Evolutionary conservation across 495 filamentous ascomycete species (phyloP).

Genomic region (Penicillium cataractarum): DNA sequence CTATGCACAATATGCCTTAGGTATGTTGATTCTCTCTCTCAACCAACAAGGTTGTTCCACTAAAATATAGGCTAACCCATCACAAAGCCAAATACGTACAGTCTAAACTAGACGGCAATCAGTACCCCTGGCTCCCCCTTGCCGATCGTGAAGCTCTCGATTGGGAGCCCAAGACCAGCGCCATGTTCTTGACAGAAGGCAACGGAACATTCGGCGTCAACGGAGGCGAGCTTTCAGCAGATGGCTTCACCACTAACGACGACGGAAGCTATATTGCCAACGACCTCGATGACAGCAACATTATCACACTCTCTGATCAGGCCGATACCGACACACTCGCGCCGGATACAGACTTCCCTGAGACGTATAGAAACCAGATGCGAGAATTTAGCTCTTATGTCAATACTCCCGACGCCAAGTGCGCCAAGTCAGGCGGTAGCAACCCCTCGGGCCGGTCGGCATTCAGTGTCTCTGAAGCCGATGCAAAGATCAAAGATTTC

Average conservation of each 20-base stretch:
- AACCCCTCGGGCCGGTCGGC: background rate
- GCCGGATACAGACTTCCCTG: background rate
- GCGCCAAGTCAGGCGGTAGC: background rate
- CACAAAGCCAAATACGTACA: background rate
- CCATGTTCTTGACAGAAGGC: background rate
- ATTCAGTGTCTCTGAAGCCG: background rate
- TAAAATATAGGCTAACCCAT: background rate
- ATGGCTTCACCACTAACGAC: background rate
- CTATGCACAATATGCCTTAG: background rate
- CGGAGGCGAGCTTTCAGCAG: background rate
- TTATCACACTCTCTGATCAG: background rate
- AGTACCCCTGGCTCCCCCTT: background rate
- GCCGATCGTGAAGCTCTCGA: background rate
- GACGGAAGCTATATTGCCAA: background rate
- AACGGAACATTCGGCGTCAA: background rate
- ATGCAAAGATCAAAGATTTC: background rate
- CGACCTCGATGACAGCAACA: background rate
- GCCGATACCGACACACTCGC: background rate
- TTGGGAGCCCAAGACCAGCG: background rate
- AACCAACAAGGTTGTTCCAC: background rate
- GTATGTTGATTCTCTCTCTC: background rate
- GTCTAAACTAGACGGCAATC: background rate
- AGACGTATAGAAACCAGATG: background rate
- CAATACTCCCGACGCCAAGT: background rate
- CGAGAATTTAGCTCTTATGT: background rate